phyloP scores from a whole-genome alignment of 192 early-diverging fungal genomes.

The Gorgonomyces haynaldii region DNA sequence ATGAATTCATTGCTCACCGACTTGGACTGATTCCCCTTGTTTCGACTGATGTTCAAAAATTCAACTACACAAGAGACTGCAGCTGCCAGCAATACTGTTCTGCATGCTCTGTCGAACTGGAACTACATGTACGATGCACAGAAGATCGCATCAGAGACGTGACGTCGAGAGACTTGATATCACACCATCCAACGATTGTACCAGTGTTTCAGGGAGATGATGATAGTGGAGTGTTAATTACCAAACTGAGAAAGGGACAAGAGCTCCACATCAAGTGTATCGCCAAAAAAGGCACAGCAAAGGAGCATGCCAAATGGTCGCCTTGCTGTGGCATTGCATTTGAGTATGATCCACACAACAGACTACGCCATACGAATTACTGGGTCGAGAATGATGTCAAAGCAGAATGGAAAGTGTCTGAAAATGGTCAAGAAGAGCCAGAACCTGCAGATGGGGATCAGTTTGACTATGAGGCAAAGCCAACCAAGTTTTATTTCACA shows the following conservation, averaged over 20 bases:
- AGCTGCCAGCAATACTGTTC: slow-evolving; percentile 61
- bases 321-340: slow-evolving; percentile 80
- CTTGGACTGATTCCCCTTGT: slow-evolving; percentile 86
- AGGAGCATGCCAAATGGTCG: slow-evolving; percentile 97
- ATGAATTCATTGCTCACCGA: slow-evolving; percentile 92
- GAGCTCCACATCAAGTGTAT: slow-evolving; percentile 81
- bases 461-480: slow-evolving; percentile 45
- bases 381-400: slow-evolving; percentile 84
- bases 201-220: slow-evolving; percentile 29
- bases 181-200: slow-evolving; percentile 20
- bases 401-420: slow-evolving; percentile 64
- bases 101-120: slow-evolving; percentile 83
- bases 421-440: slow-evolving; percentile 25
- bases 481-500: slow-evolving; percentile 39
- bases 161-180: slow-evolving; percentile 69
- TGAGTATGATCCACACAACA: slow-evolving; percentile 97
- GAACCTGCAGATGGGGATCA: slow-evolving; percentile 21
- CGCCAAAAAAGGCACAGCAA: slow-evolving; percentile 93
- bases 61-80: slow-evolving; percentile 67
- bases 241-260: slow-evolving; percentile 85
- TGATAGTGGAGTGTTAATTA: slow-evolving; percentile 68
- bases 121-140: slow-evolving; percentile 72
- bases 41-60: slow-evolving; percentile 61
- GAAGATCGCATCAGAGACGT: slow-evolving; percentile 68
- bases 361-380: slow-evolving; percentile 75